A percentile compares a stretch with the other conserved stretches of the same genome.
phyloP scores from a whole-genome alignment of 2,329 filamentous ascomycete species.

The Pseudogymnoascus sp. region DNA sequence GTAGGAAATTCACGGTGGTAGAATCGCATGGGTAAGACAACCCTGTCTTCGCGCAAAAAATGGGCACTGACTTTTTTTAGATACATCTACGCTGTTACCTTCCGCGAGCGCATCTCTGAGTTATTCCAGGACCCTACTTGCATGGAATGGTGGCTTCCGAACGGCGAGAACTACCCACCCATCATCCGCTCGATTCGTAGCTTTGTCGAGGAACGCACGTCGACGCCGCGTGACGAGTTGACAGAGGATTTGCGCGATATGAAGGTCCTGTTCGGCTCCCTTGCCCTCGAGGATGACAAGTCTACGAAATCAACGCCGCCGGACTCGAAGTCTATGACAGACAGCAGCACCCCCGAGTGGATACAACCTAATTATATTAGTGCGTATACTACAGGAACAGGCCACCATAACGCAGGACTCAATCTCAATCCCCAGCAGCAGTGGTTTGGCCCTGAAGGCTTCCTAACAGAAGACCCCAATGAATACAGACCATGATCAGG shows the following conservation, averaged over 20 bases:
- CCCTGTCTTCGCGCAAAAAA: background rate
- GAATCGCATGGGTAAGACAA: conserved; percentile 66
- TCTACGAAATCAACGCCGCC: background rate
- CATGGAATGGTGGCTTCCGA: conserved; percentile 80
- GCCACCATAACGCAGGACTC: background rate
- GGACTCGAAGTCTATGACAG: background rate
- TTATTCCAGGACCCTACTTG: conserved; percentile 65
- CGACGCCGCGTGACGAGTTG: conserved; percentile 47
- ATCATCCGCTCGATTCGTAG: conserved; percentile 69
- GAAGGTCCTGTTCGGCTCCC: conserved; percentile 60
- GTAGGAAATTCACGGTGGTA: conserved; percentile 67
- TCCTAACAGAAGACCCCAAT: background rate
- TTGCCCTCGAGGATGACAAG: conserved; percentile 41
- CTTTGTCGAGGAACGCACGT: conserved; percentile 71
- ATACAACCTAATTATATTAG: background rate
- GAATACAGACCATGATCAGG: background rate
- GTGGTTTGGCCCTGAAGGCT: background rate
- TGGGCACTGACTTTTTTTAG: conserved; percentile 38
- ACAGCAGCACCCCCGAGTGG: background rate
- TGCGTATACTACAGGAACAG: background rate
- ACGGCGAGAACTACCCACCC: conserved; percentile 65
- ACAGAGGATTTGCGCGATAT: conserved; percentile 65
- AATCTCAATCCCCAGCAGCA: background rate
- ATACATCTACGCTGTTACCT: conserved; percentile 70
- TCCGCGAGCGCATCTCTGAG: conserved; percentile 67